These are phyloP conservation scores for Russula sp. DNA, from an alignment of 768 basidiomycete species.

Conservation along the genomic window DNA sequence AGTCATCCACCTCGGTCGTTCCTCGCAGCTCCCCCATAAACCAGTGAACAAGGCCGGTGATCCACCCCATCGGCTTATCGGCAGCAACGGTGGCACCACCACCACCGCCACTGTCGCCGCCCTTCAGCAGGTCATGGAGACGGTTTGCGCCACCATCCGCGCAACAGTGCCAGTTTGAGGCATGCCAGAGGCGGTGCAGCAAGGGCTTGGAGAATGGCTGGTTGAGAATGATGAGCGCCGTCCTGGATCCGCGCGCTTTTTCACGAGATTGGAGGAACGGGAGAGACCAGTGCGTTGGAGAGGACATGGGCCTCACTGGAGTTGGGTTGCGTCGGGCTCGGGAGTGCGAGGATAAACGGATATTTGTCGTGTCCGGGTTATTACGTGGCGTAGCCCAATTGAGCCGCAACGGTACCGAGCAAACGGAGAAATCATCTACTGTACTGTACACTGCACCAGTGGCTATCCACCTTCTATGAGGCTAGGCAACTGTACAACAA, in stretches of 20 bases:
- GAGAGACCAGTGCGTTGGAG: constrained; percentile 8
- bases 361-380: too few relatives aligned
- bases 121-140: constrained; percentile 46
- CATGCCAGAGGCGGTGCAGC: constrained; percentile 47
- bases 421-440: too few relatives aligned
- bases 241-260: background rate
- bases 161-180: constrained; percentile 33
- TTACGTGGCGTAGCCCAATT: too few relatives aligned
- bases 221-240: constrained; percentile 81
- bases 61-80: background rate
- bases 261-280: constrained; percentile 10
- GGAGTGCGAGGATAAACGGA: too few relatives aligned
- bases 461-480: too few relatives aligned
- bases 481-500: background rate
- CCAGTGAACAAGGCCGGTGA: background rate
- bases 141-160: constrained; percentile 58
- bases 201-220: constrained; percentile 69
- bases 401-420: too few relatives aligned
- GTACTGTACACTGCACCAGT: too few relatives aligned
- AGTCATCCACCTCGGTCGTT: constrained; percentile 44
- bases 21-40: background rate
- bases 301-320: background rate
- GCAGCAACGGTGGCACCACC: background rate
- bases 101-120: background rate
- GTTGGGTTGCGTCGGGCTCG: too few relatives aligned